phyloP scores from a whole-genome alignment of 805 yeast genomes.

The Ogataea haglerorum region DNA sequence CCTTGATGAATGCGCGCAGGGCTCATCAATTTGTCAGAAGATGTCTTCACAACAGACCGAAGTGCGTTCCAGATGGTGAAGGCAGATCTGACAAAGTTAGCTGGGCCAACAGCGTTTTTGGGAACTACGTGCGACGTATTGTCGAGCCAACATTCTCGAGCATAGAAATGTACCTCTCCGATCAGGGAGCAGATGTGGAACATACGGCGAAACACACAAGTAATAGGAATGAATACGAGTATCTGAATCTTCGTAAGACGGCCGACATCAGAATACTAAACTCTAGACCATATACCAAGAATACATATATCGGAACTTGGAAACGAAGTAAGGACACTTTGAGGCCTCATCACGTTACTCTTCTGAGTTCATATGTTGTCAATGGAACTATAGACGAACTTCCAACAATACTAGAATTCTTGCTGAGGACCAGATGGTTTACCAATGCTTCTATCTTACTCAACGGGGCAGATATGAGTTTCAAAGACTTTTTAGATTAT shows the following conservation, averaged over 20 bases:
- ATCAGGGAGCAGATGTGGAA: too few species aligned
- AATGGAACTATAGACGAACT: too few species aligned
- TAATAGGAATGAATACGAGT: background rate
- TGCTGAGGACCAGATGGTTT: conserved; percentile 13
- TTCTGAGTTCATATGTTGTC: background rate
- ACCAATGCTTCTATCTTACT: conserved; percentile 12
- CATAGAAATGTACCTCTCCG: too few species aligned
- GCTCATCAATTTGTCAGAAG: too few species aligned
- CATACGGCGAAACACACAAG: background rate
- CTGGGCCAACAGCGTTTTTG: too few species aligned
- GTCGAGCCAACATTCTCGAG: background rate
- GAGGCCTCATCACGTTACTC: background rate
- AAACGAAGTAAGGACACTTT: background rate
- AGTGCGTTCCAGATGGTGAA: too few species aligned
- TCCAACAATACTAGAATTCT: conserved; percentile 1
- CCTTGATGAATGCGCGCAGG: too few species aligned
- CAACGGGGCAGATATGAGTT: conserved; percentile 1
- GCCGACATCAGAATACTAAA: background rate
- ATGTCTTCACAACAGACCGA: too few species aligned
- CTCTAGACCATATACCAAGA: too few species aligned
- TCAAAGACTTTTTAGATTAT: conserved; percentile 7
- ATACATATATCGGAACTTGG: background rate
- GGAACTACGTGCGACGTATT: too few species aligned
- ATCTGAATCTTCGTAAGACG: background rate
- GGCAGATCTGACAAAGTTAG: too few species aligned